Percentiles rank a stretch among this genome's conserved stretches.
These are phyloP conservation scores for Pseudogymnoascus pannorum DNA, from an alignment of 2,329 filamentous ascomycete species.

Conservation along the genomic window DNA sequence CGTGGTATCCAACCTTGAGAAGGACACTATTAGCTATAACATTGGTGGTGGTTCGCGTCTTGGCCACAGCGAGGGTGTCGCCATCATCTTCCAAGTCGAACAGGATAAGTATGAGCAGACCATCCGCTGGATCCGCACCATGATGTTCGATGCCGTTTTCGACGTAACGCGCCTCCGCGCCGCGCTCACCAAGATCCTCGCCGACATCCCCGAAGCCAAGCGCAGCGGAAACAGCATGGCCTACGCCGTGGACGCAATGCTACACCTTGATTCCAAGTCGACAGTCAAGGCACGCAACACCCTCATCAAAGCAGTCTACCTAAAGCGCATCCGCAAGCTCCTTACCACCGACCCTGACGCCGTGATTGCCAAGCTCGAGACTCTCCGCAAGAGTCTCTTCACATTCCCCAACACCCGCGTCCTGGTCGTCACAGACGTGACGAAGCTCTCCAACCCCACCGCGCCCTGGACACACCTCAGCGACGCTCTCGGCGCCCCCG, in stretches of 20 bases:
- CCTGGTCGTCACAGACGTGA: constrained; percentile 74
- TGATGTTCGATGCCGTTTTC: constrained; percentile 86
- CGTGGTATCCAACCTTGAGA: constrained; percentile 83
- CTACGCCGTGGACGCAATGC: constrained; percentile 61
- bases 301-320: constrained; percentile 78
- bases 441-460: constrained; percentile 66
- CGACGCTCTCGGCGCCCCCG: constrained; percentile 27
- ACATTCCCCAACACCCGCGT: constrained; percentile 79
- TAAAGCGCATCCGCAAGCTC: constrained; percentile 76
- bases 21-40: constrained; percentile 79
- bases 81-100: constrained; percentile 79
- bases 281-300: constrained; percentile 71
- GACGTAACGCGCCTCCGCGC: constrained; percentile 61
- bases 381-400: constrained; percentile 68
- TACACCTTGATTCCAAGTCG: constrained; percentile 72
- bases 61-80: constrained; percentile 73
- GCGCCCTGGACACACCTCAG: constrained; percentile 61
- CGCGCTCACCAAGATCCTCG: constrained; percentile 70
- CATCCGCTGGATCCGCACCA: constrained; percentile 74
- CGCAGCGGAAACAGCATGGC: constrained; percentile 69
- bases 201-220: constrained; percentile 88
- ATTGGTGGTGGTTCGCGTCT: constrained; percentile 62
- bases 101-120: constrained; percentile 76
- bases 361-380: constrained; percentile 71
- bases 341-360: constrained; percentile 68